Base-by-base conservation (phyloP, 495 filamentous ascomycete species). In the Daldinia decipiens region DNA sequence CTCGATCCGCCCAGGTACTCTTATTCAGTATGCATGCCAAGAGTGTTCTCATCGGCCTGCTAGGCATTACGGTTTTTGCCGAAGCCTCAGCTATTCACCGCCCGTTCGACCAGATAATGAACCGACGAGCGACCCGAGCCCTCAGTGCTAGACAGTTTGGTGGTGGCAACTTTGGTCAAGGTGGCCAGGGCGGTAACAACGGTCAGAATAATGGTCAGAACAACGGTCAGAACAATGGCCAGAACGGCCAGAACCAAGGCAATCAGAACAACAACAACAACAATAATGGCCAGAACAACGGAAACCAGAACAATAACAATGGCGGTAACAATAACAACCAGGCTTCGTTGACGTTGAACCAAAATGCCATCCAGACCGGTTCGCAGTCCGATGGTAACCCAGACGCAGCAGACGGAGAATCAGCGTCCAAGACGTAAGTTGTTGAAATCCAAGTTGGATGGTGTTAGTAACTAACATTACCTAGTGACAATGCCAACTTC, bases 401-500 rank as follows among this genome's bases (percentile, higher is more conserved):
- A 19, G 76, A 76, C 34, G 65, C 66, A n/a, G 69, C 82, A 8
- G 79, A 77, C 12, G 87, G 87, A 38, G 86, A 90, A 77, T 70
- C 86, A 29, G 78, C 87, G 51, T 88, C 87, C 21, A 70, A 72
- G 13, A 87, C 83, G 87, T 89, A 74, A 74, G 87, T 19, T 62
- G 67, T 71, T 50, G 4, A 39, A 51, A 13, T 4, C 34, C 34
- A 19, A 32, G 24, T n/a, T 15, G 27, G 3, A 36, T 36, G 34
- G 11, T 11, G 12, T 36, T 13, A 36, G 65, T 76, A 69, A 77
- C 8, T 17, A 8, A 15, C 36, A 34, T 5, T 5, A 24, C 24
- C 9, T 45, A 86, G 84, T 65, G 83, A 85, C 67, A 56, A 70
- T 11, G 78, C 80, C 77, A 92, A 92, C 79, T 90, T 91, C 81